Evolutionary conservation across 2,329 filamentous ascomycete species (phyloP), one percentile per base, ranked within the genome.

Genomic region (Neodidymelliopsis sp.): DNA sequence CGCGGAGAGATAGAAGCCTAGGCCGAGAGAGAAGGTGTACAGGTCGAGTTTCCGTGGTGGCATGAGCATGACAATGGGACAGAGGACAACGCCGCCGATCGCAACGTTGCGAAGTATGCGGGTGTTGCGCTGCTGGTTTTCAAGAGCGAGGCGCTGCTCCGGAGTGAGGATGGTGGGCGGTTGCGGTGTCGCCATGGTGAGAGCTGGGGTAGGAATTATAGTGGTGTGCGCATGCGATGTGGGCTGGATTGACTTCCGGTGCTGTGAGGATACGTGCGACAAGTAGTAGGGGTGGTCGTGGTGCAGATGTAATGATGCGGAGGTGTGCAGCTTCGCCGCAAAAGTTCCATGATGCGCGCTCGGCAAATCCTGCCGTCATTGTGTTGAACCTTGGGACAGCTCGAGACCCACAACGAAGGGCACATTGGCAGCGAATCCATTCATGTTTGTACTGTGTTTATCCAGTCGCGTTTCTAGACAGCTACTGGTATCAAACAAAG

Each of bases 21-120:
- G 67, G 30, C 76, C 69, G 6, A 86, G 77, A 0, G 74, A 75
- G 58, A 84, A 75, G 13, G 83, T 86, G 71, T 84, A 85, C 42
- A 81, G 61, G 63, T 86, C 84, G 38, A 87, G 69, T 69, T 86
- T 86, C 34, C 84, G 81, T 1, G 84, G 84, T 8, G 84, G 84
- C 8, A 86, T 70, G 12, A 78, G 62, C 36, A 79, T 78, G 39
- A 86, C 74, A 7, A 80, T 55, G 0, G 84, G 84, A 50, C 81
- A 83, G 36, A 77, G 64, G 15, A 86, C 62, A 20, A 82, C 67
- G 36, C 78, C 74, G 44, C 69, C 73, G 23, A 83, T 69, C 12
- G 82, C 77, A 54, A 76, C 62, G 56, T 76, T 78, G 66, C 79
- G 78, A 15, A 58, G 57, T 47, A 72, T 55, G 39, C 54, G 56